phyloP scores from a whole-genome alignment of 2,329 filamentous ascomycete genomes.

The Cordyceps javanica region DNA sequence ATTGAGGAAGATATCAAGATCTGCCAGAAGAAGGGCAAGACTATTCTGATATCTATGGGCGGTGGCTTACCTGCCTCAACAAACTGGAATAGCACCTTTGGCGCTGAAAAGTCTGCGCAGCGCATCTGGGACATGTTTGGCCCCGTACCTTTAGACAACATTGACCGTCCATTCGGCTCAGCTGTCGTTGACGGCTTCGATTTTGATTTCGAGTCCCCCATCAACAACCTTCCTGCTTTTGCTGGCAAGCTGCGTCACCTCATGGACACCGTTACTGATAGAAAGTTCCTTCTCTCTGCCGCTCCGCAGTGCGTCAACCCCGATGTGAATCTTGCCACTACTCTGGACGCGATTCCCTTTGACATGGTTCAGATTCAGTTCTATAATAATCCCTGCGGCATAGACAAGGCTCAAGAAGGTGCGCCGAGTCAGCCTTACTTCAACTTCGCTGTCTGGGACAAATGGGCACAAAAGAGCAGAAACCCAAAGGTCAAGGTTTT shows the following conservation, averaged over 20 bases:
- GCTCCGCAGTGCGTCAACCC: slow-evolving; percentile 66
- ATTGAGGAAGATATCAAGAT: slow-evolving; percentile 37
- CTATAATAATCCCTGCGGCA: slow-evolving; percentile 63
- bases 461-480: slow-evolving; percentile 53
- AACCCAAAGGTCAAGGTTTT: slow-evolving; percentile 57
- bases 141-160: slow-evolving; percentile 37
- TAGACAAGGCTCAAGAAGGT: slow-evolving; percentile 42
- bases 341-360: slow-evolving; percentile 49
- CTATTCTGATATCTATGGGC: slow-evolving; percentile 65
- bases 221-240: slow-evolving; percentile 55
- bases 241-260: slow-evolving; percentile 48
- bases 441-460: slow-evolving; percentile 59
- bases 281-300: slow-evolving; percentile 52
- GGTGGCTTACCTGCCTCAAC: slow-evolving; percentile 64
- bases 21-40: slow-evolving; percentile 62
- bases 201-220: slow-evolving; percentile 62
- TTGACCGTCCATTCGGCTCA: slow-evolving; percentile 59
- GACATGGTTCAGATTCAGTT: slow-evolving; percentile 61
- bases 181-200: slow-evolving; percentile 69
- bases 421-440: slow-evolving; percentile 43
- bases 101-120: slow-evolving; percentile 51
- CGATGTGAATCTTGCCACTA: slow-evolving; percentile 50
- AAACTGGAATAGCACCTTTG: slow-evolving; percentile 48
- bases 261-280: slow-evolving; percentile 46
- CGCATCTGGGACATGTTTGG: slow-evolving; percentile 67